phyloP scores from a whole-genome alignment of 495 filamentous ascomycete species.

The Friedmanniomyces endolithicus region DNA sequence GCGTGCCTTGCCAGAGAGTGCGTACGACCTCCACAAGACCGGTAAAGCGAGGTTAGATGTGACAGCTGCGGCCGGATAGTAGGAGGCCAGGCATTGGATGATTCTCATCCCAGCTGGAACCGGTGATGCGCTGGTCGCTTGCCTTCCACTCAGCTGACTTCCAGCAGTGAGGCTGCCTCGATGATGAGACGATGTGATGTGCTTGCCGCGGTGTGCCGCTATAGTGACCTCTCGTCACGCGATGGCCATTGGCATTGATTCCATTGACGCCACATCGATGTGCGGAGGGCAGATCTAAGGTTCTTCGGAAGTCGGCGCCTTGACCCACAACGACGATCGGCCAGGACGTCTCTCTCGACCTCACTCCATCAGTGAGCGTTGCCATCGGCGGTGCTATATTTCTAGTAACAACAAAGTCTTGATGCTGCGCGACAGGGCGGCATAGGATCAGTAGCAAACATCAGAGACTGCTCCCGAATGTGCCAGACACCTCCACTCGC shows the following conservation, averaged over 20 bases:
- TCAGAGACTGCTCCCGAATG: too few species aligned
- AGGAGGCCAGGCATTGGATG: neutral
- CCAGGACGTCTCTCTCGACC: neutral
- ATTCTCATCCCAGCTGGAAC: neutral
- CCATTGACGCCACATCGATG: neutral
- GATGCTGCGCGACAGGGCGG: too few species aligned
- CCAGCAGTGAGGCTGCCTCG: neutral
- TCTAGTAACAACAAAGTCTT: too few species aligned
- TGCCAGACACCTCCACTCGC: too few species aligned
- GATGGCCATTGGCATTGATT: neutral
- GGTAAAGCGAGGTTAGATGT: slow-evolving; percentile 1
- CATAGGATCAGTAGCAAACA: too few species aligned
- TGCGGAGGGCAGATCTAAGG: neutral
- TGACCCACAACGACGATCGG: neutral
- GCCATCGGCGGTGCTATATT: too few species aligned
- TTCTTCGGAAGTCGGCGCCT: neutral
- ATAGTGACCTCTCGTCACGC: neutral
- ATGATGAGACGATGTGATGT: neutral
- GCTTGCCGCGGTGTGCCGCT: neutral
- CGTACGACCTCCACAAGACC: neutral
- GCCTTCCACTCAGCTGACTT: neutral
- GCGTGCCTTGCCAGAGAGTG: neutral
- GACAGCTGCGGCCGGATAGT: neutral
- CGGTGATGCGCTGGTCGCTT: neutral
- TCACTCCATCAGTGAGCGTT: neutral